Percentiles rank a stretch among this genome's conserved stretches.
These are phyloP conservation scores for Kwoniella botswanensis DNA, from an alignment of 768 basidiomycete species.

Conservation along the genomic window DNA sequence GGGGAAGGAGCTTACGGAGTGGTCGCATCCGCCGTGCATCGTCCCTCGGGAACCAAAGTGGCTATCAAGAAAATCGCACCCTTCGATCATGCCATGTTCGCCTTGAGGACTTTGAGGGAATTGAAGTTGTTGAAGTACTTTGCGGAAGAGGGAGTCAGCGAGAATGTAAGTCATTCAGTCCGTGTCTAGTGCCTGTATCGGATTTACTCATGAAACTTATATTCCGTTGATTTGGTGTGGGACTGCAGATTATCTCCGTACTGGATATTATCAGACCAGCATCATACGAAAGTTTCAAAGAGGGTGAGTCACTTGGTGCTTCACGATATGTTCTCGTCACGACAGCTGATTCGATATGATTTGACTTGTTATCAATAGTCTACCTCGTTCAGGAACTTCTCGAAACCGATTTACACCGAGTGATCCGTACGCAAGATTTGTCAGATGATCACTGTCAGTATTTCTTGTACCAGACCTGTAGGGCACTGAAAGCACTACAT, in stretches of 20 bases:
- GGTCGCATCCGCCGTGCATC: slow-evolving; percentile 89
- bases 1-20: slow-evolving; percentile 80
- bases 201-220: slow-evolving; percentile 6
- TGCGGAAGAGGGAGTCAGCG: slow-evolving; percentile 46
- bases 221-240: slow-evolving; percentile 28
- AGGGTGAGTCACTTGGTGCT: slow-evolving; percentile 63
- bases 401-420: slow-evolving; percentile 97
- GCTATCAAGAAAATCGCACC: slow-evolving; percentile 97
- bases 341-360: background rate
- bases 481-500: slow-evolving; percentile 93
- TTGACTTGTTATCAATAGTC: slow-evolving; percentile 19
- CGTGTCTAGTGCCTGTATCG: no score
- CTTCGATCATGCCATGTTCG: slow-evolving; percentile 96
- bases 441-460: slow-evolving; percentile 94
- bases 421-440: slow-evolving; percentile 91
- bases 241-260: slow-evolving; percentile 78
- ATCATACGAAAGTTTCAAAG: slow-evolving; percentile 80
- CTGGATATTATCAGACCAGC: slow-evolving; percentile 84
- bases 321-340: background rate
- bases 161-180: slow-evolving; percentile 41
- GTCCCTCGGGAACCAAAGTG: slow-evolving; percentile 84
- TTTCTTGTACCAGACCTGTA: slow-evolving; percentile 86
- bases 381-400: slow-evolving; percentile 82
- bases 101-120: slow-evolving; percentile 82
- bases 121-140: slow-evolving; percentile 75